These are phyloP conservation scores for Fusarium odoratissimum DNA, from an alignment of 2,329 filamentous ascomycete species.

Conservation along the genomic window DNA sequence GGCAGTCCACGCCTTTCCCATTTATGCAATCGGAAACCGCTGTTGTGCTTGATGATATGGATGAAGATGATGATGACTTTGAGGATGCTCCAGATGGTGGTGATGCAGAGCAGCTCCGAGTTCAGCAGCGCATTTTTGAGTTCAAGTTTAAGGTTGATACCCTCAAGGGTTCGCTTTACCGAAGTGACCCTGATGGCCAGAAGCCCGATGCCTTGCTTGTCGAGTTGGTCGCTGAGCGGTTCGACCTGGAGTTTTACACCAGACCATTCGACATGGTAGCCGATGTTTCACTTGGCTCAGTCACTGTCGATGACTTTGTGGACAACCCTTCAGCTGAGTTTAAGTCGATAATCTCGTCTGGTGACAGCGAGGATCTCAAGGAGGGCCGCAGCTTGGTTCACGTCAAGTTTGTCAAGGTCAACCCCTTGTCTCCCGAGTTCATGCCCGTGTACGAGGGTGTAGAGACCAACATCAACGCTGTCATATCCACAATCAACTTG, in stretches of 20 bases:
- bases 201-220: conserved; percentile 85
- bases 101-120: conserved; percentile 69
- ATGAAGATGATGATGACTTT: conserved; percentile 74
- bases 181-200: conserved; percentile 81
- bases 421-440: conserved; percentile 91
- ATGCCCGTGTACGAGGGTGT: conserved; percentile 91
- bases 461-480: conserved; percentile 90
- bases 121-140: conserved; percentile 93
- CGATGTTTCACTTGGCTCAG: conserved; percentile 85
- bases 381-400: conserved; percentile 85
- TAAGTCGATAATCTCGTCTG: conserved; percentile 95
- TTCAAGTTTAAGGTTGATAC: conserved; percentile 97
- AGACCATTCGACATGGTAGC: conserved; percentile 93
- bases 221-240: conserved; percentile 89
- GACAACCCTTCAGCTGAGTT: conserved; percentile 90
- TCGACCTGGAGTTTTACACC: conserved; percentile 88
- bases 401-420: conserved; percentile 91
- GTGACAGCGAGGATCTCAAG: conserved; percentile 75
- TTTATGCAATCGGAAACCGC: conserved; percentile 79
- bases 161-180: conserved; percentile 91
- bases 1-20: conserved; percentile 78
- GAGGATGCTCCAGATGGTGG: conserved; percentile 73
- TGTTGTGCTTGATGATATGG: conserved; percentile 82
- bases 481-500: conserved; percentile 94
- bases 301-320: conserved; percentile 95